Base-by-base conservation (phyloP, 2,329 filamentous ascomycete genomes). In the Trichoderma endophyticum region DNA sequence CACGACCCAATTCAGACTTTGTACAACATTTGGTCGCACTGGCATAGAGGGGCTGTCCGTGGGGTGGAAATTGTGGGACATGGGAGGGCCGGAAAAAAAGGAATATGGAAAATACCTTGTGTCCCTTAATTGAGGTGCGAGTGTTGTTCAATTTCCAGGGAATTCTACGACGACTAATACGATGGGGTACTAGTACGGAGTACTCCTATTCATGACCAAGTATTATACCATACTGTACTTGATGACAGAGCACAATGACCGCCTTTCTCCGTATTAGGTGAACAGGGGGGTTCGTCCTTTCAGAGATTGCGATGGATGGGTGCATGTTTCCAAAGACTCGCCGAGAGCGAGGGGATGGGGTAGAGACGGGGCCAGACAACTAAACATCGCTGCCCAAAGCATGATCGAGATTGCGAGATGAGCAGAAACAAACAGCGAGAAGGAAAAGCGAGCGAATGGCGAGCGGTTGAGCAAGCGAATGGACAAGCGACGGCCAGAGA, bases 231-330 rank as follows among this genome's bases (percentile, higher is more conserved):
- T 48, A 48, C 24, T 12, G 12, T 60, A 32, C 34, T 9, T 21
- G n/a, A 30, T 18, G 30, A n/a, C 60, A 59, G 36, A 39, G 48
- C 24, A 63, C 68, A 43, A 43, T 64, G 34, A 24, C 48, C 60
- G 24, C 67, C 59, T 63, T 69, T 69, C 66, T 57, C 66, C 66
- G 56, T 62, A 48, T 54, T 51, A 28, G 36, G n/a, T 36, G 60
- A 54, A 70, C 57, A 26, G 39, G 67, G 67, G 57, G 14, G 3
- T 51, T 69, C 51, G 56, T 34, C 36, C 28, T 60, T 43, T 26
- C 56, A 69, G 67, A 62, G 43, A 70, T 70, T 70, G 57, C 67
- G 39, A 70, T 70, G 67, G 67, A 62, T 61, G 67, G 14, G 21
- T 62, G 57, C 21, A 34, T 68, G 56, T 51, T 24, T 62, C 57